Evolutionary conservation across 768 basidiomycete species (phyloP), one percentile per base, ranked within the genome.

Genomic region (Pleurotus djamor): DNA sequence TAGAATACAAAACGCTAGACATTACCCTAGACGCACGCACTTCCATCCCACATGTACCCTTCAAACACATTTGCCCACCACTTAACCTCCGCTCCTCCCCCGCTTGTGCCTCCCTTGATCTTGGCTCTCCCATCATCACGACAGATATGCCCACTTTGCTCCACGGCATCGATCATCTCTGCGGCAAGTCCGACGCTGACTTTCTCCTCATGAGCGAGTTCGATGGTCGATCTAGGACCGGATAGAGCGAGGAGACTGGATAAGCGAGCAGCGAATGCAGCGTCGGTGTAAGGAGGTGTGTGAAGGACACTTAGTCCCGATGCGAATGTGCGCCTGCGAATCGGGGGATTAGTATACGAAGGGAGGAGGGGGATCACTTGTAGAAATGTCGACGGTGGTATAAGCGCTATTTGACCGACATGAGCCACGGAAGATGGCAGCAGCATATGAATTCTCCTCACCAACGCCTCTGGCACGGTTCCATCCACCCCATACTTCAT

Each of bases 401-500:
- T 85, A 38, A 99, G 83, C 4, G 96, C 96, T 95, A 54, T 32
- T 21, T 48, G 58, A 34, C 58, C 44, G 32, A 33, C 36, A 52
- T 61, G 10, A 54, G 16, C 21, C 50, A 28, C 28, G 13, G 36
- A 10, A 8, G 34, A 5, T 7, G 38, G 41, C 45, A 37, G 16
- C 38, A 64, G 52, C 45, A 16, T 5, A 41, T 65, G 49, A 48
- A 21, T 60, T 43, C 3, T 17, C 66, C 88, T 70, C 70, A 93
- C 94, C 89, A 57, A 96, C 89, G 51, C 95, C 95, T 64, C 95
- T 76, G 5, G 93, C 94, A 59, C 95, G 86, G 68, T 96, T 96
- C 95, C 95, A 97, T 1, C 90, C 86, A 32, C 92, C 92, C 95
- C 95, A 98, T 0, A 91, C 91, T 72, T 96, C 95, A 68, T 98